phyloP scores from a whole-genome alignment of 2,329 filamentous ascomycete genomes.

The Davidsoniella virescens region DNA sequence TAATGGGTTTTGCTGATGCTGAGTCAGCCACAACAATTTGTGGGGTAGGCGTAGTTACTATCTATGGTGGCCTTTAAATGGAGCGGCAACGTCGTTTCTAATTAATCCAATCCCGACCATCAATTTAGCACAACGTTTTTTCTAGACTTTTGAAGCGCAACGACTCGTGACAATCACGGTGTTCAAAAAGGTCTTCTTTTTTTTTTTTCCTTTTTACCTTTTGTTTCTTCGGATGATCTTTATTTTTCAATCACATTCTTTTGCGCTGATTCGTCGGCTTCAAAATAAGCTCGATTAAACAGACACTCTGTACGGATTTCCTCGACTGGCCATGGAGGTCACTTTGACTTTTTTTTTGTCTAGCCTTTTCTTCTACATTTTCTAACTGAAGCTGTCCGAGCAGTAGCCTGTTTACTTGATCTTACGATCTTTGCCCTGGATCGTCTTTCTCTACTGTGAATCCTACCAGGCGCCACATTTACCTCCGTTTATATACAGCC shows the following conservation, averaged over 20 bases:
- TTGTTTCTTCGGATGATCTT: not conserved
- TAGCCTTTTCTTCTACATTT: not conserved
- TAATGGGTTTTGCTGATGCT: no score
- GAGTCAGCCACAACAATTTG: no score
- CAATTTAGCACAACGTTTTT: no score
- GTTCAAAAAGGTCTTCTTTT: no score
- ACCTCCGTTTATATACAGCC: not conserved
- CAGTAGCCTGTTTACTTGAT: not conserved
- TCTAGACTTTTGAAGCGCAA: no score
- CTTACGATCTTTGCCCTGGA: not conserved
- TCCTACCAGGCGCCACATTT: not conserved
- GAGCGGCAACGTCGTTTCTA: no score
- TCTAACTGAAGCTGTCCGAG: no score
- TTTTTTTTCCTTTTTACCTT: not conserved
- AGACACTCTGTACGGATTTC: not conserved
- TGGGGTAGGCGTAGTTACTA: no score
- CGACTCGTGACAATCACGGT: no score
- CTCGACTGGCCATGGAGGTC: slow-evolving; percentile 3
- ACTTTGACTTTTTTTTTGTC: not conserved
- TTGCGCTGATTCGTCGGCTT: not conserved
- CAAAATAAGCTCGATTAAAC: no score
- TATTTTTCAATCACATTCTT: not conserved
- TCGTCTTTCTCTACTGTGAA: not conserved
- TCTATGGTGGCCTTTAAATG: no score
- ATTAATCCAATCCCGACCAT: no score